Base-by-base conservation (phyloP, 2,329 filamentous ascomycete species). In the Monilinia vaccinii-corymbosi region DNA sequence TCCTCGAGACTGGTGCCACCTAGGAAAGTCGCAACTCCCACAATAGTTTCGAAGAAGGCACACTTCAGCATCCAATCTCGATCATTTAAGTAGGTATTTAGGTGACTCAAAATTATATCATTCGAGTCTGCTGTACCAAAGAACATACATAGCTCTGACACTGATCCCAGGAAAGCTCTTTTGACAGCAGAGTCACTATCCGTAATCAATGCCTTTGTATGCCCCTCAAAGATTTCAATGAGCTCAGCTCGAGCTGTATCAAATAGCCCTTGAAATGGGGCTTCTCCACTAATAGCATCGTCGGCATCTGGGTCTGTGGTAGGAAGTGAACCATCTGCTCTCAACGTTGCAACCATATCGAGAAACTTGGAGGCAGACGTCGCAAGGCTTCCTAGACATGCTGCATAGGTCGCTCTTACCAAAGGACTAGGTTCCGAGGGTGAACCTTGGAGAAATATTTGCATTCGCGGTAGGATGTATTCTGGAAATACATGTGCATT, bases 71-170 rank as follows among this genome's bases (percentile, higher is more conserved):
- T 91, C 94, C 94, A 99, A 71, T 99, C 92, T 46, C 88, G 85
- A 68, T 97, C 94, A 66, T 99, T 99, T 10, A 99, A 76, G 69
- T 99, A 99, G 0, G 94, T 99, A 70, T 97, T 97, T 32, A 99
- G 78, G 75, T 99, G 94, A 36, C 91, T 96, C 25, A 99, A 77
- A 18, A 99, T 86, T n/a, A 99, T 90, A 70, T 99, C 94, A 71
- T 95, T 97, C 1, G 93, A 88, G 69, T 91, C 88, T n/a, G 86
- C 82, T 62, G 89, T 92, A 3, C 91, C 91, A 66, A 99, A 97
- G 73, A 99, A 97, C 66, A 97, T 85, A 71, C 94, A 99, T 1
- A 99, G 79, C 63, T 91, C 89, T 0, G 92, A 88, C 0, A 99
- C 92, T 9, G 94, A 97, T 10, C 88, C 88, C 48, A 99, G 77